Conservation (phyloP, 2,329 filamentous ascomycete genomes). For the Ceratocystiopsis sp. region DNA sequence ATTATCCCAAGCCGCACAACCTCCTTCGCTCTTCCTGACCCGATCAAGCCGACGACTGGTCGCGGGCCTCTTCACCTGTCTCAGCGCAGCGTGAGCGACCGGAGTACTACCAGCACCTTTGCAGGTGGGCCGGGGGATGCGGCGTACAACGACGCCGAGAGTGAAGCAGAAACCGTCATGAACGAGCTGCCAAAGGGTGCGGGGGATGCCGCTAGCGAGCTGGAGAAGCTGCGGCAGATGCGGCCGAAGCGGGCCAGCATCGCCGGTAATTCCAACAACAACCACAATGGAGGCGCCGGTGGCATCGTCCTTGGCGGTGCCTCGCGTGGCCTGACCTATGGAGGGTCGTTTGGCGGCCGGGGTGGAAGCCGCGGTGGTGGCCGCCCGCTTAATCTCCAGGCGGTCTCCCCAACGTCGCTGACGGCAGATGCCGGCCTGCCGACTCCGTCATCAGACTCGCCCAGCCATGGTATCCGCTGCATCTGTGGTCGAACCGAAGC, state of each 20-base stretch:
- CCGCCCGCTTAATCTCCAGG: slow-evolving; percentile 7
- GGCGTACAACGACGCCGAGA: slow-evolving; percentile 26
- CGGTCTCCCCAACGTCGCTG: slow-evolving; percentile 33
- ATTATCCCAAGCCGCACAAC: slow-evolving; percentile 43
- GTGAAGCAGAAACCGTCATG: slow-evolving; percentile 42
- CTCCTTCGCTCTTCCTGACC: slow-evolving; percentile 40
- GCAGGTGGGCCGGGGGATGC: slow-evolving; percentile 13
- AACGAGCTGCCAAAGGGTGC: slow-evolving; percentile 22
- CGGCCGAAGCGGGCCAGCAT: slow-evolving; percentile 20
- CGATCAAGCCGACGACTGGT: slow-evolving; percentile 26
- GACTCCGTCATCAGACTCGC: slow-evolving; percentile 25
- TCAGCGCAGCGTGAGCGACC: slow-evolving; percentile 31
- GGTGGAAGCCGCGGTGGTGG: slow-evolving; percentile 5
- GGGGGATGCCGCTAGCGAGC: slow-evolving; percentile 42
- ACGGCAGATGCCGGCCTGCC: slow-evolving; percentile 27
- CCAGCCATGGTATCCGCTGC: slow-evolving; percentile 33
- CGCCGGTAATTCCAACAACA: slow-evolving; percentile 3
- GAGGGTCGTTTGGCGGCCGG: slow-evolving; percentile 8
- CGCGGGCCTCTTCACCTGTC: slow-evolving; percentile 27
- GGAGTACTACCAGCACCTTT: slow-evolving; percentile 25
- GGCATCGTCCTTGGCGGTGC: slow-evolving; percentile 4
- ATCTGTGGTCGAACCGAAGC: slow-evolving; percentile 31
- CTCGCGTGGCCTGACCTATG: slow-evolving; percentile 3
- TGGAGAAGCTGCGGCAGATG: slow-evolving; percentile 39
- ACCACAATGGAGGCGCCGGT: not conserved